These are phyloP conservation scores for Pleurotus tuoliensis DNA, from an alignment of 768 basidiomycete species.

Conservation along the genomic window DNA sequence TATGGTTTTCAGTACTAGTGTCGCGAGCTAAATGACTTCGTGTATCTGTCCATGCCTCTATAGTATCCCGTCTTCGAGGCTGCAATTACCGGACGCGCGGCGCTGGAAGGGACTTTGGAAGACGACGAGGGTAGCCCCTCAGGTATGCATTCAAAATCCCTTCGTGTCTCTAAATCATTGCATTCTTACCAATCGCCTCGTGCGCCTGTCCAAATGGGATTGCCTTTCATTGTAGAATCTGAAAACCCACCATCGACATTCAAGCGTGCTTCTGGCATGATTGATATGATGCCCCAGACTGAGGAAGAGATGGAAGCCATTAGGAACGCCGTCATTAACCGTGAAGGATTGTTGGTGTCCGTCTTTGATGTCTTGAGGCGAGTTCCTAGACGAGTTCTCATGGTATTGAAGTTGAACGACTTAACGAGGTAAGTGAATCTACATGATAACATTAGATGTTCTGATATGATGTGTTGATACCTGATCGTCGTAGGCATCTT, in stretches of 20 bases:
- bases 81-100: conserved; percentile 84
- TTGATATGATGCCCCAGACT: conserved; percentile 69
- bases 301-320: conserved; percentile 80
- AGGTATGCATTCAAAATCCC: neutral
- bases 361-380: conserved; percentile 86
- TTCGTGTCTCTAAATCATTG: too few relatives aligned
- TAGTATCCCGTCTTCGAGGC: conserved; percentile 95
- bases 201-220: too few relatives aligned
- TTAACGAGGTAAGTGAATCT: conserved; percentile 58
- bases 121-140: conserved; percentile 31
- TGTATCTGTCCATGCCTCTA: neutral
- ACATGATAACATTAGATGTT: neutral
- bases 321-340: conserved; percentile 74
- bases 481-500: neutral
- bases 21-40: neutral
- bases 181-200: too few relatives aligned
- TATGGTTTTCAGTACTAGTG: neutral
- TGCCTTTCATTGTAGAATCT: too few relatives aligned
- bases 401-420: conserved; percentile 86
- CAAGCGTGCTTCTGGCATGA: conserved; percentile 68
- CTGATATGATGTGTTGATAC: neutral
- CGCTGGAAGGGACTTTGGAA: conserved; percentile 60
- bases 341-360: conserved; percentile 78
- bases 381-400: conserved; percentile 79
- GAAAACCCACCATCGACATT: conserved; percentile 25